Evolutionary conservation across 371 early-diverging fungal species (phyloP).

Genomic region (Polyrhizophydium stewartii): DNA sequence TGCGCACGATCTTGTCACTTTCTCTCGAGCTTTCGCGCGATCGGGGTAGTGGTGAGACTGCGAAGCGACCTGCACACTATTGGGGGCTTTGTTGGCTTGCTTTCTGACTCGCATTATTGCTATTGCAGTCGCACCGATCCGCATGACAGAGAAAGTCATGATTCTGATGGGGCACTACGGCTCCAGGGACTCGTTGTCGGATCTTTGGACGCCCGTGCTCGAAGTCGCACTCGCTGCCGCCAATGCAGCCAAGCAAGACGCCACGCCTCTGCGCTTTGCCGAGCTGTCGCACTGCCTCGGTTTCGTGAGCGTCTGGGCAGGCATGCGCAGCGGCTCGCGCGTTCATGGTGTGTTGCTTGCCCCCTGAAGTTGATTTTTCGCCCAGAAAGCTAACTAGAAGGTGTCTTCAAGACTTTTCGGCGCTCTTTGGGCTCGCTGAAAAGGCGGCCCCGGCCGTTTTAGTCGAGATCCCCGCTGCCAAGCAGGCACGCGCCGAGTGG

Average conservation of each 20-base stretch:
- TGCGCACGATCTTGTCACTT: slow-evolving; percentile 1
- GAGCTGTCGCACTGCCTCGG: not conserved
- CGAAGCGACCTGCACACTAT: not conserved
- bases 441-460: no score
- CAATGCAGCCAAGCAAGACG: not conserved
- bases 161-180: slow-evolving; percentile 17
- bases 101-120: not conserved
- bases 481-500: not conserved
- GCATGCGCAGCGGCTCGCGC: not conserved
- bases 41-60: no score
- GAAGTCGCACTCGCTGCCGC: no score
- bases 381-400: no score
- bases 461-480: not conserved
- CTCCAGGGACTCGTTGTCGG: slow-evolving; percentile 8
- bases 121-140: not conserved
- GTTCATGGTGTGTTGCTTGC: no score
- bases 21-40: no score
- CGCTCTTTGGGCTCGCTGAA: no score
- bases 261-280: not conserved
- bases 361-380: no score
- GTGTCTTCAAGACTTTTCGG: no score
- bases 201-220: slow-evolving; percentile 16
- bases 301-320: not conserved
- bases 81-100: not conserved
- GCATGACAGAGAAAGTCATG: slow-evolving; percentile 13